phyloP scores from a whole-genome alignment of 2,329 filamentous ascomycete genomes.

The Tolypocladium ovalisporum region DNA sequence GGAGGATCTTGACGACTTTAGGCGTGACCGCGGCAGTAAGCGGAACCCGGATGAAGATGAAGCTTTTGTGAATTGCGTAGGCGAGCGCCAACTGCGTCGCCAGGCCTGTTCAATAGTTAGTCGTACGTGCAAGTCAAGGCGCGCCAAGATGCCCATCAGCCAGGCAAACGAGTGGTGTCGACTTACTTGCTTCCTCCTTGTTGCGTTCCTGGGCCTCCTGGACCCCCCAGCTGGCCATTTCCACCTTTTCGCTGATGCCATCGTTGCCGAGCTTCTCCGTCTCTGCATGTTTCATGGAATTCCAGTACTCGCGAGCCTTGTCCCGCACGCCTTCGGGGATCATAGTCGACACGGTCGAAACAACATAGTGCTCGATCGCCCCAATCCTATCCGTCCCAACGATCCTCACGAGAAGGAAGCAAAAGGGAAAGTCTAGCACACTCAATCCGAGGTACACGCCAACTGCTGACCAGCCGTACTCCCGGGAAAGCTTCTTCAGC shows the following conservation, averaged over 20 bases:
- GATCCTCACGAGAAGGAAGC: conserved; percentile 75
- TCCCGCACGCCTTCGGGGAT: conserved; percentile 50
- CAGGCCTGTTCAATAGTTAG: conserved; percentile 35
- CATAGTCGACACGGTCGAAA: conserved; percentile 45
- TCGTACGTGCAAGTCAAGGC: background rate
- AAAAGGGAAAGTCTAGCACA: conserved; percentile 86
- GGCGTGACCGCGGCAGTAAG: conserved; percentile 83
- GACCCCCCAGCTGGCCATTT: conserved; percentile 49
- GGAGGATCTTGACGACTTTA: conserved; percentile 82
- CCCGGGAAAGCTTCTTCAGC: conserved; percentile 73
- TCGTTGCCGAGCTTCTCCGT: conserved; percentile 30
- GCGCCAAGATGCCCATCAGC: background rate
- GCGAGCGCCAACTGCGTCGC: conserved; percentile 82
- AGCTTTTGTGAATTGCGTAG: conserved; percentile 95
- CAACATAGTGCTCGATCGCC: conserved; percentile 54
- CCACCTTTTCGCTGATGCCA: conserved; percentile 32
- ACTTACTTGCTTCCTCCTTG: conserved; percentile 65
- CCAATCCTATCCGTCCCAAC: conserved; percentile 81
- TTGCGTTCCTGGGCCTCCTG: conserved; percentile 51
- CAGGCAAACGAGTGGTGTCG: background rate
- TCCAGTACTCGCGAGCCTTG: conserved; percentile 37
- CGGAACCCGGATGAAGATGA: conserved; percentile 93
- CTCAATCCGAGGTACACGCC: conserved; percentile 83
- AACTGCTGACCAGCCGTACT: conserved; percentile 89
- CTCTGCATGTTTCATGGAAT: conserved; percentile 34